These are phyloP conservation scores for Cymbidium sinense DNA, from an alignment of 106 monocot species.

Conservation along the genomic window DNA sequence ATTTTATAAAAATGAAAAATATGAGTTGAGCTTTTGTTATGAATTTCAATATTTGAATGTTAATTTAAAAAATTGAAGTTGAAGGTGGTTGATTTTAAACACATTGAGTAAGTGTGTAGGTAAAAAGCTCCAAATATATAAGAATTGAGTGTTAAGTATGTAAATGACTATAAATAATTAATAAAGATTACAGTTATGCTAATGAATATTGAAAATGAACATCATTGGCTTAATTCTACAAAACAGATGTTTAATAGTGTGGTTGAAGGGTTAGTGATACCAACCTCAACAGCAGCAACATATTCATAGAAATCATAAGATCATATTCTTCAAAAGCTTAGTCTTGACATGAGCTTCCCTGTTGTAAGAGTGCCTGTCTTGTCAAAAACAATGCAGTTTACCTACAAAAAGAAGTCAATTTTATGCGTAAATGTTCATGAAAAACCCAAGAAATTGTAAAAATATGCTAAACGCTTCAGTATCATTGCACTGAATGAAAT, in stretches of 20 bases:
- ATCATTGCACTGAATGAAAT: not conserved
- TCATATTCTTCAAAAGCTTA: conserved; percentile 67
- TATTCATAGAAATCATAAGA: conserved; percentile 61
- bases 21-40: no score
- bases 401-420: conserved; percentile 27
- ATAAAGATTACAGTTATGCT: no score
- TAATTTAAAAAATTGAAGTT: no score
- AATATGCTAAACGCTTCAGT: not conserved
- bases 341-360: conserved; percentile 76
- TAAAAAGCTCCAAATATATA: no score
- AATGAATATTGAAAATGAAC: not conserved
- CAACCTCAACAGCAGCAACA: conserved; percentile 77
- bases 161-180: no score
- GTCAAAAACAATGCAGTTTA: conserved; percentile 86
- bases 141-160: no score
- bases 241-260: not conserved
- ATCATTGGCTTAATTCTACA: not conserved
- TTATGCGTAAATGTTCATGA: not conserved
- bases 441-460: not conserved
- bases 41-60: no score
- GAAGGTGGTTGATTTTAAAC: no score
- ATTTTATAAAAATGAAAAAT: no score
- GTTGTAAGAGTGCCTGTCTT: conserved; percentile 87
- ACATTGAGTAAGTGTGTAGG: no score
- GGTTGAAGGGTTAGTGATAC: not conserved